A percentile compares a stretch with the other conserved stretches of the same genome.
These are phyloP conservation scores for Phaeosphaeriaceae sp. DNA, from an alignment of 2,329 filamentous ascomycete species.

Conservation along the genomic window DNA sequence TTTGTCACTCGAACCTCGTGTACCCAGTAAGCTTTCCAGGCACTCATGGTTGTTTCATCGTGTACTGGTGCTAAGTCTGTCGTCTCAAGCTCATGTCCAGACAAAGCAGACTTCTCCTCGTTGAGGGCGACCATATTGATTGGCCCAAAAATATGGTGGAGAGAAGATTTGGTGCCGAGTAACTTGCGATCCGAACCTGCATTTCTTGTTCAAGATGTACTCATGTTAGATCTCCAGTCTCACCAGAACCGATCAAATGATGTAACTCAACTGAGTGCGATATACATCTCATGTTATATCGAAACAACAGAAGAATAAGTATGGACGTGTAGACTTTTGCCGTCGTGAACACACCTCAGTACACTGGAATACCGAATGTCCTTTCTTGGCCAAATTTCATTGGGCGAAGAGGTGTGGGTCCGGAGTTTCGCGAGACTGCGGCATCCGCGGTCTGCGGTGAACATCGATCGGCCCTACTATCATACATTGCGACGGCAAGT, in stretches of 20 bases:
- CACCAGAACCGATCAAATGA: background rate
- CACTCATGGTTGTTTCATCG: slow-evolving; percentile 20
- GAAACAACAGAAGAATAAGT: background rate
- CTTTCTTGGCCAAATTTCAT: background rate
- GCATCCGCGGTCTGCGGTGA: background rate
- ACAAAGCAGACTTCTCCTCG: background rate
- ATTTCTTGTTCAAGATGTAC: background rate
- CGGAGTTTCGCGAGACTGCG: background rate
- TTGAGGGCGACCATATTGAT: background rate
- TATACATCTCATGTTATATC: background rate
- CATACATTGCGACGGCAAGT: background rate
- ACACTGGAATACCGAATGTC: background rate
- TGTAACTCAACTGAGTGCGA: background rate
- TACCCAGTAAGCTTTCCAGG: slow-evolving; percentile 21
- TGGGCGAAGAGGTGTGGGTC: background rate
- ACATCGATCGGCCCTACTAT: background rate
- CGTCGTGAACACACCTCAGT: background rate
- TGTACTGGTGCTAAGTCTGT: background rate
- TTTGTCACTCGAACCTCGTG: background rate
- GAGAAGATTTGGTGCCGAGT: background rate
- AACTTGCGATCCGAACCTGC: background rate
- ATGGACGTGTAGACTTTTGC: background rate
- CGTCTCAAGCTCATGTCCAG: background rate
- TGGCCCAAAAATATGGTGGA: background rate
- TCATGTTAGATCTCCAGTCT: background rate